phyloP scores from a whole-genome alignment of 441 rosid genomes.

The Aquilaria agallochum region DNA sequence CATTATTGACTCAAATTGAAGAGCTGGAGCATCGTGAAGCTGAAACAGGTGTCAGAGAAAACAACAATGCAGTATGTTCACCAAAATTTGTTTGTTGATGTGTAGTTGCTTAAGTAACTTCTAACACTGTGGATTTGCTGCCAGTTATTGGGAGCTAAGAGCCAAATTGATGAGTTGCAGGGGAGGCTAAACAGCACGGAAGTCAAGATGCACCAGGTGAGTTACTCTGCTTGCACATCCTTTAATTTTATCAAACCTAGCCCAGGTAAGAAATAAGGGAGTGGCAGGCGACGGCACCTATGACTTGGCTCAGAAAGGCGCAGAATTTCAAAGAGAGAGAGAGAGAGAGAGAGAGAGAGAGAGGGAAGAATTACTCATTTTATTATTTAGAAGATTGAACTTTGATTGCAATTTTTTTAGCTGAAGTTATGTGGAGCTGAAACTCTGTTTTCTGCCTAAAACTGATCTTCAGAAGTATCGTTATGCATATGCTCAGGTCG shows the following conservation, averaged over 20 bases:
- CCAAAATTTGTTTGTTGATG: neutral
- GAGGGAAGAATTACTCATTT: neutral
- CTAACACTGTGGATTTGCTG: slow-evolving; percentile 11
- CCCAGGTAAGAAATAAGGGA: no score
- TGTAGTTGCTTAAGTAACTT: slow-evolving; percentile 3
- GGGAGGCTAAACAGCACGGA: slow-evolving; percentile 36
- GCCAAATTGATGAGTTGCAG: slow-evolving; percentile 35
- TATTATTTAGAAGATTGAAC: neutral
- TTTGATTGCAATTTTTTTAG: neutral
- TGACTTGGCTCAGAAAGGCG: no score
- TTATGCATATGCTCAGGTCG: slow-evolving; percentile 40
- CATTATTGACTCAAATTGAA: slow-evolving; percentile 26
- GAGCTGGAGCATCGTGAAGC: slow-evolving; percentile 18
- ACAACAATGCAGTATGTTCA: slow-evolving; percentile 23
- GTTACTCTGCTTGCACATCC: slow-evolving; percentile 7
- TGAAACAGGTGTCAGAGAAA: slow-evolving; percentile 23
- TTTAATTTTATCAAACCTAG: no score
- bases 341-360: no score
- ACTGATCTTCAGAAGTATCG: neutral
- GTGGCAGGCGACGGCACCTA: no score
- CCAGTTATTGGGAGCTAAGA: slow-evolving; percentile 41
- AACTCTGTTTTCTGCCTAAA: neutral
- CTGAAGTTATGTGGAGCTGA: neutral
- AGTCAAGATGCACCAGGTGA: slow-evolving; percentile 39
- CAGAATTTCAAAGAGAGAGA: no score